These are phyloP conservation scores for Triticum timopheevii DNA, from an alignment of 176 grass and related monocot genomes.

Conservation along the genomic window DNA sequence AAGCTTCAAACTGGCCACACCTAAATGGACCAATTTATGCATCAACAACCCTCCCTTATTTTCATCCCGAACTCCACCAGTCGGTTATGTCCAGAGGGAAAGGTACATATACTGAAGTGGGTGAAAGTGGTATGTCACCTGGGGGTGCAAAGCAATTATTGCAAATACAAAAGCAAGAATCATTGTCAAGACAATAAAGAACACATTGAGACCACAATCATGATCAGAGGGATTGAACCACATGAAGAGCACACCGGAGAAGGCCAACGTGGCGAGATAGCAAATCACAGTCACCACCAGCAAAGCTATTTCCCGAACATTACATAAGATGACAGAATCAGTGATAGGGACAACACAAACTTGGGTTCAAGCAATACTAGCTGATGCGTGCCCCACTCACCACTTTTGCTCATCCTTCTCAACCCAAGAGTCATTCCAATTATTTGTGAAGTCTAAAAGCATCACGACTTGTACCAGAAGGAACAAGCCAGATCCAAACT, in stretches of 20 bases:
- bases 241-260: conserved; percentile 83
- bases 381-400: conserved; percentile 30
- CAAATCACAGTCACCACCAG: conserved; percentile 69
- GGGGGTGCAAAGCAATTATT: conserved; percentile 80
- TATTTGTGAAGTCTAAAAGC: conserved; percentile 85
- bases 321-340: conserved; percentile 34
- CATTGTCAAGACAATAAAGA: conserved; percentile 90
- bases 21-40: neutral
- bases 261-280: conserved; percentile 74
- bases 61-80: neutral
- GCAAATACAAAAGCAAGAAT: conserved; percentile 92
- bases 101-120: neutral
- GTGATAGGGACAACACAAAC: conserved; percentile 7
- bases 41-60: neutral
- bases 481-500: conserved; percentile 97
- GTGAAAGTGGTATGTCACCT: conserved; percentile 46
- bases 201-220: conserved; percentile 91
- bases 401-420: conserved; percentile 98
- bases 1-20: neutral
- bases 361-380: conserved; percentile 16
- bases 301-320: conserved; percentile 76
- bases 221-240: conserved; percentile 96
- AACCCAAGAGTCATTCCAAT: conserved; percentile 96
- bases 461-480: conserved; percentile 95
- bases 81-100: neutral